Conservation (phyloP, 441 rosid genomes). For the Pelargonium myrrhifolium region DNA sequence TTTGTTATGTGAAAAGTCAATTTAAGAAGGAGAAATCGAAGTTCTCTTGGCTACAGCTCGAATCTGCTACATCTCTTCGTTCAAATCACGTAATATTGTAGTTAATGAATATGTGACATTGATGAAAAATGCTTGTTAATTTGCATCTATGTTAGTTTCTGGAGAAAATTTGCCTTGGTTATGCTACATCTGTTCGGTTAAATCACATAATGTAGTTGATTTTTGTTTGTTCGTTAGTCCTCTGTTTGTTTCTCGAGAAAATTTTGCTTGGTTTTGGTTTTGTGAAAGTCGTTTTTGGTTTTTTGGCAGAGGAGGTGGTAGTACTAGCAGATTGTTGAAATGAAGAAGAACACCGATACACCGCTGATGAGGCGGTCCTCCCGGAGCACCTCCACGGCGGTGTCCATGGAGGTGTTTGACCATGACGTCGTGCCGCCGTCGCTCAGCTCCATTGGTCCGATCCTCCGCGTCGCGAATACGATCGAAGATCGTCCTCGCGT, state of each 20-base stretch:
- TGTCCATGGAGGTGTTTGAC: conserved; percentile 90
- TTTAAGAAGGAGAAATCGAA: too few species aligned
- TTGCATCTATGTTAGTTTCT: not conserved
- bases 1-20: not conserved
- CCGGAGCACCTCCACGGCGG: conserved; percentile 72
- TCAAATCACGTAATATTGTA: not conserved
- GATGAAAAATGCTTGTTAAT: not conserved
- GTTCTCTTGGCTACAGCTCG: too few species aligned
- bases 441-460: conserved; percentile 74
- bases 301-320: not conserved
- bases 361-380: conserved; percentile 76
- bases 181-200: too few species aligned
- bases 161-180: too few species aligned
- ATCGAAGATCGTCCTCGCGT: conserved; percentile 97
- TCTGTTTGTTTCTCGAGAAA: not conserved
- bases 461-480: conserved; percentile 84
- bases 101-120: not conserved
- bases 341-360: not conserved
- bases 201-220: too few species aligned
- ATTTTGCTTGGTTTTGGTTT: not conserved
- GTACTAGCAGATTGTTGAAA: too few species aligned
- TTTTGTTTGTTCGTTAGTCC: too few species aligned
- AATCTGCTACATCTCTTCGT: too few species aligned
- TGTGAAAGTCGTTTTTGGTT: not conserved
- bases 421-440: conserved; percentile 90